These are phyloP conservation scores for Brachypodium distachyon DNA, from an alignment of 202 grass and related monocot species.

Conservation along the genomic window DNA sequence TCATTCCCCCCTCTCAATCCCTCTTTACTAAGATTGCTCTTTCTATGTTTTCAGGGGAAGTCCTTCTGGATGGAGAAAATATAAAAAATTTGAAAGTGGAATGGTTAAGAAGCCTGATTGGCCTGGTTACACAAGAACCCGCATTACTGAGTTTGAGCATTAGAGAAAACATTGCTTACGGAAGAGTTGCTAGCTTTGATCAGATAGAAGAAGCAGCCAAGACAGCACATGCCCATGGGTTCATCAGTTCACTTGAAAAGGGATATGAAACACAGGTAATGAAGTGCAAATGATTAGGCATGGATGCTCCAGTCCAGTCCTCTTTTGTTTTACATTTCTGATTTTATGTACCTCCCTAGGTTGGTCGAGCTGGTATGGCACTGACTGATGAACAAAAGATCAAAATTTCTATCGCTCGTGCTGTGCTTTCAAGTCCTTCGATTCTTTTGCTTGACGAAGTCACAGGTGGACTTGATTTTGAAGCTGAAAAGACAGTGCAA, in stretches of 20 bases:
- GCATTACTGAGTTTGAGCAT: constrained; percentile 96
- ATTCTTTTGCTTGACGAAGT: constrained; percentile 96
- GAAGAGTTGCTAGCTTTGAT: constrained; percentile 79
- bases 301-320: neutral
- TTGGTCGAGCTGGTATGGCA: constrained; percentile 75
- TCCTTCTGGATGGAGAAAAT: constrained; percentile 98
- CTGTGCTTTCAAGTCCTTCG: constrained; percentile 89
- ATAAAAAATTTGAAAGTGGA: constrained; percentile 96
- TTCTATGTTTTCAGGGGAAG: constrained; percentile 72
- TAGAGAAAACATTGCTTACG: constrained; percentile 94
- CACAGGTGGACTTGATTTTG: constrained; percentile 99
- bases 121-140: constrained; percentile 91
- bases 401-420: constrained; percentile 91
- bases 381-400: constrained; percentile 98
- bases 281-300: neutral
- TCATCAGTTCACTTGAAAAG: constrained; percentile 95
- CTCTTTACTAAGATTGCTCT: neutral
- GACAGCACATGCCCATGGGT: constrained; percentile 89
- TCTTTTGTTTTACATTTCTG: constrained; percentile 21
- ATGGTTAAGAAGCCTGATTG: constrained; percentile 99
- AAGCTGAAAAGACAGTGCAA: constrained; percentile 95
- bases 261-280: constrained; percentile 91
- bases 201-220: constrained; percentile 96
- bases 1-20: constrained; percentile 2
- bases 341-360: constrained; percentile 36